Base-by-base conservation (phyloP, 768 basidiomycete genomes). In the Clavulina sp. region DNA sequence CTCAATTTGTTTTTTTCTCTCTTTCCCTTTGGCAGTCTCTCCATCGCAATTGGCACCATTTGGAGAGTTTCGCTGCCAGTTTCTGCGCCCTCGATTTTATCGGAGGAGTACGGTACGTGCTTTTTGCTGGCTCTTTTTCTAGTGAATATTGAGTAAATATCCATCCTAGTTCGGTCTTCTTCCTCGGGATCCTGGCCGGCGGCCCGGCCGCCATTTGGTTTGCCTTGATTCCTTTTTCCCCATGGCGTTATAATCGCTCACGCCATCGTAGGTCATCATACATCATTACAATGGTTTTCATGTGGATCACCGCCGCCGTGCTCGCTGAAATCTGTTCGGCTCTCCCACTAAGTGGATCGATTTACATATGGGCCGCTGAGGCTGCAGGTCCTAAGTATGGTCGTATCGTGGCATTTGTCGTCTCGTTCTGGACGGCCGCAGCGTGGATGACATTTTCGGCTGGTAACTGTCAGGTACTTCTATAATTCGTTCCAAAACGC, bases 371-470 rank as follows among this genome's bases (percentile, higher is more conserved):
- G 89, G 84, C 87, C 0, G 88, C 87, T 18, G 88, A 88, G 61
- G 87, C 86, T 60, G 89, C 86, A 3, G 89, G 89, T 2, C 80
- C 80, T 4, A 86, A 84, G 58, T 80, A 85, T 59, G 86, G 79
- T 2, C 73, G 89, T 32, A 82, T 92, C 65, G 76, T 87, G 57
- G 88, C 86, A 0, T 88, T 91, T 66, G 64, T 87, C 52, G 88
- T 91, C 16, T 88, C 88, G 29, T 93, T 84, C 83, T 93, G 88
- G 88, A 72, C 84, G 13, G 81, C 80, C 53, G 89, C 87, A 1
- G 89, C 88, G n/a, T 93, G 89, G 89, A 88, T 88, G 76, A 92
- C 89, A 0, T 93, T 91, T 58, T 73, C 78, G 36, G 89, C 89
- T 5, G 77, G 82, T 26, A 91, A 87, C 60, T 87, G 84, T 53